These are phyloP conservation scores for Apophysomyces variabilis DNA, from an alignment of 371 early-diverging fungal genomes.

Conservation along the genomic window DNA sequence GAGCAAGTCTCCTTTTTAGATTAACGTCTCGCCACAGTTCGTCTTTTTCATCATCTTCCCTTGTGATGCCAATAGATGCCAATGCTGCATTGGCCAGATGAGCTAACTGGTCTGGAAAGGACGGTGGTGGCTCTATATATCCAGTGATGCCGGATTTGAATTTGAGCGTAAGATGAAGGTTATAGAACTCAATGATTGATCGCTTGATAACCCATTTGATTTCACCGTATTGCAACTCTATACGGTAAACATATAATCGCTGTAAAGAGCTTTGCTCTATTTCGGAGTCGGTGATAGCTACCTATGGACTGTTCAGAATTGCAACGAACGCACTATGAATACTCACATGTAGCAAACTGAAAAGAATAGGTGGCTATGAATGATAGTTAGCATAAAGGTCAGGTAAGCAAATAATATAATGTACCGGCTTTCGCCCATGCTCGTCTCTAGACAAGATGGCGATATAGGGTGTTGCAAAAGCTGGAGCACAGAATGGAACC, in stretches of 20 bases:
- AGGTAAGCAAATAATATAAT: background rate
- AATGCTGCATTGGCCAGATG: conserved; percentile 41
- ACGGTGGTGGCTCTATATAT: conserved; percentile 33
- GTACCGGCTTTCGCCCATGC: conserved; percentile 38
- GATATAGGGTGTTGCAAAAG: conserved; percentile 31
- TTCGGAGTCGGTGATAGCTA: conserved; percentile 54
- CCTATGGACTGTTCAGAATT: conserved; percentile 20
- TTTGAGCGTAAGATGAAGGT: conserved; percentile 65
- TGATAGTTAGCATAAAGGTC: background rate
- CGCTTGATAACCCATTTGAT: conserved; percentile 77
- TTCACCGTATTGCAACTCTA: conserved; percentile 82
- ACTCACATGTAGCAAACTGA: conserved; percentile 40
- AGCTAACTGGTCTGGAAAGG: conserved; percentile 46
- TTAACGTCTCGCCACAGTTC: conserved; percentile 41
- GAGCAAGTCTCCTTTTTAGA: conserved; percentile 59
- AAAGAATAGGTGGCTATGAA: conserved; percentile 40
- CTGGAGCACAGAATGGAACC: conserved; percentile 38
- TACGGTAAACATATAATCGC: conserved; percentile 58
- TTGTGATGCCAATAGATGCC: conserved; percentile 36
- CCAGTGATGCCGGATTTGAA: conserved; percentile 28
- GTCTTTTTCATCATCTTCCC: conserved; percentile 36
- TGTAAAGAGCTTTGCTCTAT: conserved; percentile 34
- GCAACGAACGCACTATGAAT: background rate
- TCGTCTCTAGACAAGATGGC: conserved; percentile 35
- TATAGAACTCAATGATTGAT: conserved; percentile 69